A percentile compares a stretch with the other conserved stretches of the same genome.
Evolutionary conservation across 2,329 filamentous ascomycete genomes (phyloP).

Genomic region (Exophiala alcalophila): DNA sequence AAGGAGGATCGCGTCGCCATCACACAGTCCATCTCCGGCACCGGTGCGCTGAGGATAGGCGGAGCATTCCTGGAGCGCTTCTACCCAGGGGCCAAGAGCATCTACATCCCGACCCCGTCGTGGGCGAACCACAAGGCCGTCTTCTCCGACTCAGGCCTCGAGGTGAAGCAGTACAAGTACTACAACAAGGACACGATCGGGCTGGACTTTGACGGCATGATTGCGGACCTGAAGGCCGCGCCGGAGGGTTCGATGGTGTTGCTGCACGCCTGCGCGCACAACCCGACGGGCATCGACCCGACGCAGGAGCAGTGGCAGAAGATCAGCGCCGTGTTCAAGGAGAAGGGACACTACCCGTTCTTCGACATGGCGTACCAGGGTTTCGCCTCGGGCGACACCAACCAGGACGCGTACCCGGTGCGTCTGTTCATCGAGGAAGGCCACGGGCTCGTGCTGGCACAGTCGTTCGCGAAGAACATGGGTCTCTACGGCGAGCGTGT

Average conservation of each 20-base stretch:
- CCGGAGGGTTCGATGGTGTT: slow-evolving; percentile 85
- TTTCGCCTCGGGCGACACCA: slow-evolving; percentile 87
- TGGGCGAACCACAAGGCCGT: slow-evolving; percentile 99
- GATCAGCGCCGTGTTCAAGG: slow-evolving; percentile 83
- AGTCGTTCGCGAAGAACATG: slow-evolving; percentile 99
- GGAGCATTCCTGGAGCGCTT: slow-evolving; percentile 89
- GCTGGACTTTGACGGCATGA: slow-evolving; percentile 91
- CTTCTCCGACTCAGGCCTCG: slow-evolving; percentile 87
- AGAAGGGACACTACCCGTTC: slow-evolving; percentile 85
- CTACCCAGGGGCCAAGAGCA: slow-evolving; percentile 87
- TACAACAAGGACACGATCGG: slow-evolving; percentile 99
- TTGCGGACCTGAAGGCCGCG: slow-evolving; percentile 84
- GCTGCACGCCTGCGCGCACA: slow-evolving; percentile 96
- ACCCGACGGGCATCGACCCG: slow-evolving; percentile 94
- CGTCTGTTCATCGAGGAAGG: slow-evolving; percentile 91
- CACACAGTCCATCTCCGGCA: slow-evolving; percentile 97
- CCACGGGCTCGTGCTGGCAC: slow-evolving; percentile 80
- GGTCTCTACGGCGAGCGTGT: slow-evolving; percentile 98
- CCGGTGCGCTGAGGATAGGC: slow-evolving; percentile 90
- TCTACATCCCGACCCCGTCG: slow-evolving; percentile 93
- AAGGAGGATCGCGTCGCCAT: slow-evolving; percentile 75
- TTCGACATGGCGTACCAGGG: slow-evolving; percentile 99
- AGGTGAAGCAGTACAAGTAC: slow-evolving; percentile 95
- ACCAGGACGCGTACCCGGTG: slow-evolving; percentile 90
- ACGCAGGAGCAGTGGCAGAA: slow-evolving; percentile 87